Conservation (phyloP, 805 yeast genomes). For the Suhomyces kilbournensis region DNA sequence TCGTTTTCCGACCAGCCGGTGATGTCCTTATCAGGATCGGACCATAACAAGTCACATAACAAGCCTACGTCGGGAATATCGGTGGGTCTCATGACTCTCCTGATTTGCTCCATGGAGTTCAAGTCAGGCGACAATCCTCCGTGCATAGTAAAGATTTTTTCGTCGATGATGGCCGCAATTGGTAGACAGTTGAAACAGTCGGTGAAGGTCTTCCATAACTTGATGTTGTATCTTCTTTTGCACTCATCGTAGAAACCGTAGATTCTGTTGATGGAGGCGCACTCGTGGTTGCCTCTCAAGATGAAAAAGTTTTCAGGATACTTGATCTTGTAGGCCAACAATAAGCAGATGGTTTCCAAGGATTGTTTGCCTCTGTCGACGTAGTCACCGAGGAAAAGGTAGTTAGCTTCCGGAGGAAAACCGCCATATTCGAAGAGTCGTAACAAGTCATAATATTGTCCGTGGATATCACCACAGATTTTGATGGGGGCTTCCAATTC, state of each 20-base stretch:
- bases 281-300: conserved; percentile 96
- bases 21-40: conserved; percentile 97
- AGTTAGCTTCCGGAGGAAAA: conserved; percentile 98
- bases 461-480: conserved; percentile 97
- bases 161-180: conserved; percentile 97
- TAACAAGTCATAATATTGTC: conserved; percentile 93
- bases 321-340: conserved; percentile 94
- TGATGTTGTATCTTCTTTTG: conserved; percentile 95
- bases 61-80: conserved; percentile 98
- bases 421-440: conserved; percentile 98
- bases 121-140: conserved; percentile 98
- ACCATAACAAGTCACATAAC: conserved; percentile 94
- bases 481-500: conserved; percentile 98
- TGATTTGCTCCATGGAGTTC: conserved; percentile 96
- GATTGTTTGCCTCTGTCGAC: conserved; percentile 99
- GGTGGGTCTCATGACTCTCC: conserved; percentile 98
- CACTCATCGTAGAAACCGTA: conserved; percentile 99
- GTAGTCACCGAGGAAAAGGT: conserved; percentile 92
- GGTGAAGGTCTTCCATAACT: conserved; percentile 97
- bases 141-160: conserved; percentile 97
- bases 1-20: conserved; percentile 99
- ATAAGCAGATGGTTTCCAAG: conserved; percentile 88
- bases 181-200: conserved; percentile 98
- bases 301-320: conserved; percentile 97
- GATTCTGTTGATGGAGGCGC: conserved; percentile 96